phyloP scores from a whole-genome alignment of 2,329 filamentous ascomycete species.

The Coniosporium tulheliwenetii region DNA sequence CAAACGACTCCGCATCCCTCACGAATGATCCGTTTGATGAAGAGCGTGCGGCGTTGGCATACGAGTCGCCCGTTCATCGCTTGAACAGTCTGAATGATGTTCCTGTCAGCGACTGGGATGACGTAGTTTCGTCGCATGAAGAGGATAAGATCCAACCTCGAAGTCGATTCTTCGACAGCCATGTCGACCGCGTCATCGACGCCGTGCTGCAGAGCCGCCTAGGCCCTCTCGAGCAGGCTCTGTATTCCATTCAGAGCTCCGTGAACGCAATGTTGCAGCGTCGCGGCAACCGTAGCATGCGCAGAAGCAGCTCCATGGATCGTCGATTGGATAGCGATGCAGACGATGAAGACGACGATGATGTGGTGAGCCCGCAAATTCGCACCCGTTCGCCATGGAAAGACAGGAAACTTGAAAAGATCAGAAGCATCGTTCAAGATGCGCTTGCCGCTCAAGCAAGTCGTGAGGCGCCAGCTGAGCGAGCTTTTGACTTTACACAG shows the following conservation, averaged over 20 bases:
- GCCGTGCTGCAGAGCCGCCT: conserved; percentile 61
- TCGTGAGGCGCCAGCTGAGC: neutral
- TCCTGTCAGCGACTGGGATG: conserved; percentile 83
- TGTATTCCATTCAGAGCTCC: conserved; percentile 59
- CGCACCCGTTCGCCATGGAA: conserved; percentile 63
- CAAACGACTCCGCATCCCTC: conserved; percentile 6
- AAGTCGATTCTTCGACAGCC: conserved; percentile 78
- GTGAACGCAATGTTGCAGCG: conserved; percentile 42
- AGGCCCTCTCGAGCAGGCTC: conserved; percentile 63
- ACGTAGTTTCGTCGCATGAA: conserved; percentile 65
- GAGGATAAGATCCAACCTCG: conserved; percentile 70
- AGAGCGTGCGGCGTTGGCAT: conserved; percentile 39
- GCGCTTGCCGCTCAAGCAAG: conserved; percentile 39
- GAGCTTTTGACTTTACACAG: neutral
- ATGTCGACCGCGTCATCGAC: conserved; percentile 75
- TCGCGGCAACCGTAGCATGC: conserved; percentile 40
- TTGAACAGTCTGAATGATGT: conserved; percentile 48
- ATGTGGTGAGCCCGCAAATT: conserved; percentile 36
- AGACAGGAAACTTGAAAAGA: conserved; percentile 70
- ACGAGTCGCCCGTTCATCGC: conserved; percentile 43
- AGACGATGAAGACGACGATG: conserved; percentile 70
- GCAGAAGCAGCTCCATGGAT: conserved; percentile 49
- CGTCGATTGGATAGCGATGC: conserved; percentile 72
- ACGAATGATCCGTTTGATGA: conserved; percentile 45
- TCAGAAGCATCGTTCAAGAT: conserved; percentile 43